These are phyloP conservation scores for Haplosporangium sp. DNA, from an alignment of 371 early-diverging fungal species.

Conservation along the genomic window DNA sequence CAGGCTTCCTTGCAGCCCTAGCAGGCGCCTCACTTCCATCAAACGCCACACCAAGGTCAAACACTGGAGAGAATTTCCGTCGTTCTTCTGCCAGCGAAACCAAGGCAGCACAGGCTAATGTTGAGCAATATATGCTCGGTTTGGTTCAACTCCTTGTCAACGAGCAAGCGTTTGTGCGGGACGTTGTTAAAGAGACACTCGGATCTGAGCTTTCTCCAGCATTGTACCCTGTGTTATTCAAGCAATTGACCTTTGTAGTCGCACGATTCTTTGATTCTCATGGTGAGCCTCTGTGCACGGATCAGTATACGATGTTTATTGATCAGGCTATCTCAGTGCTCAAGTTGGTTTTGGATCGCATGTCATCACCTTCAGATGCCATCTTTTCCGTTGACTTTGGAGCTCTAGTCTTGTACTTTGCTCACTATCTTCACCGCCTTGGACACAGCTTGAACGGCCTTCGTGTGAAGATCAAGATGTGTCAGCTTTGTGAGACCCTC, in stretches of 20 bases:
- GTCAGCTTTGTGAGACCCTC: slow-evolving; percentile 86
- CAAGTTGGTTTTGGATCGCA: slow-evolving; percentile 86
- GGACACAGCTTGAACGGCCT: slow-evolving; percentile 72
- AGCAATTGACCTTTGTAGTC: slow-evolving; percentile 82
- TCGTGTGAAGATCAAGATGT: slow-evolving; percentile 87
- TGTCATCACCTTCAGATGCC: slow-evolving; percentile 76
- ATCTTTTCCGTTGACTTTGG: slow-evolving; percentile 85
- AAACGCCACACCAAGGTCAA: slow-evolving; percentile 31
- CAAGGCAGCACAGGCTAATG: slow-evolving; percentile 62
- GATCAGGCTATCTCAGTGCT: slow-evolving; percentile 91
- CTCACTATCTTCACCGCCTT: slow-evolving; percentile 84
- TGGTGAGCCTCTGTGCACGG: slow-evolving; percentile 81
- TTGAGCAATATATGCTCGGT: slow-evolving; percentile 87
- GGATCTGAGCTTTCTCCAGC: slow-evolving; percentile 87
- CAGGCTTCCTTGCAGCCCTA: slow-evolving; percentile 87
- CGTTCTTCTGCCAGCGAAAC: slow-evolving; percentile 37
- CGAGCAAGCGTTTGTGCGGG: slow-evolving; percentile 90
- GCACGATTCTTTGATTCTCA: slow-evolving; percentile 81
- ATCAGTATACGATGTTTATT: slow-evolving; percentile 88
- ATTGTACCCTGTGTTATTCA: slow-evolving; percentile 87
- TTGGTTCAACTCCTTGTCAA: slow-evolving; percentile 88
- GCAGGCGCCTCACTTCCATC: slow-evolving; percentile 79
- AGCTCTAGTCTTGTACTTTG: slow-evolving; percentile 79
- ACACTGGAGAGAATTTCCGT: slow-evolving; percentile 46
- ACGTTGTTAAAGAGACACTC: slow-evolving; percentile 89